Percentiles rank a stretch among this genome's conserved stretches.
These are phyloP conservation scores for Wickerhamiella dianesei DNA, from an alignment of 805 yeast species.

Conservation along the genomic window DNA sequence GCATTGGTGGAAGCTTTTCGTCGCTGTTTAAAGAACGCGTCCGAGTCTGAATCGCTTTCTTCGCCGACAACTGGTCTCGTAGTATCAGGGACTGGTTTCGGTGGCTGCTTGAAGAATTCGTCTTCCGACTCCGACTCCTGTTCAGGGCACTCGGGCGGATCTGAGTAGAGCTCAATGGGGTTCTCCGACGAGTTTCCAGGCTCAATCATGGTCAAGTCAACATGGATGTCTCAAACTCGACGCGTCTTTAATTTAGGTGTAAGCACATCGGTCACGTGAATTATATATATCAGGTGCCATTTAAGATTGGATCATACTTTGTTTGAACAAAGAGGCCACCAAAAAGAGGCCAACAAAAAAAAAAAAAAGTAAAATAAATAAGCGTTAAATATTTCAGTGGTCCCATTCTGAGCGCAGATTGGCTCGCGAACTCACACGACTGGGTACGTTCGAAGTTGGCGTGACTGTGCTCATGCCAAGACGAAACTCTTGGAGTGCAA, in stretches of 20 bases:
- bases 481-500: neutral
- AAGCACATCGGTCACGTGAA: too few species aligned
- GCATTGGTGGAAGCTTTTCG: too few species aligned
- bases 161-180: neutral
- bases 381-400: neutral
- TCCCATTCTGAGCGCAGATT: conserved; percentile 12
- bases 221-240: too few species aligned
- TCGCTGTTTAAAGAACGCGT: neutral
- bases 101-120: too few species aligned
- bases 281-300: too few species aligned
- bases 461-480: neutral
- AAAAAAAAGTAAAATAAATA: neutral
- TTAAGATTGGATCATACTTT: too few species aligned
- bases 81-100: too few species aligned
- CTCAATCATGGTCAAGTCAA: too few species aligned
- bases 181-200: neutral
- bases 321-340: too few species aligned
- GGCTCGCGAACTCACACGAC: conserved; percentile 17
- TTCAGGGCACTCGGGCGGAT: too few species aligned
- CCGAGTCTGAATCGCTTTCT: neutral
- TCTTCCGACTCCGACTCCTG: too few species aligned
- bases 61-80: too few species aligned
- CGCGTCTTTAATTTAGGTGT: neutral
- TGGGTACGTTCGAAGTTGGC: conserved; percentile 7
- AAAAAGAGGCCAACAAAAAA: neutral